These are phyloP conservation scores for Amaranthus tricolor DNA, from an alignment of 179 eudicot genomes.

Conservation along the genomic window DNA sequence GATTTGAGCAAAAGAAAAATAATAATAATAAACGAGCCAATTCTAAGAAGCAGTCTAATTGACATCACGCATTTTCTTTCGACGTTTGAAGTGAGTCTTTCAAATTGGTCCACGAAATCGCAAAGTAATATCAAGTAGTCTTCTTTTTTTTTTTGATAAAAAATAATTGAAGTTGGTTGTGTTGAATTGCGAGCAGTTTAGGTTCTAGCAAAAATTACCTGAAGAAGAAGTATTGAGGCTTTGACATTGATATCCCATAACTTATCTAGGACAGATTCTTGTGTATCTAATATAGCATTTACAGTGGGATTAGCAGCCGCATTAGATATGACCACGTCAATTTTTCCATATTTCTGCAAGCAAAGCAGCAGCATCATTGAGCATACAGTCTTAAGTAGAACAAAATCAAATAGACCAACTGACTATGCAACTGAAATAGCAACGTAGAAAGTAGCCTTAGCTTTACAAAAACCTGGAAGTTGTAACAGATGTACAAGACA, in stretches of 20 bases:
- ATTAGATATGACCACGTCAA: conserved; percentile 83
- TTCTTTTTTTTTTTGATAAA: too few relatives aligned
- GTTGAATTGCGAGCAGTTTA: neutral
- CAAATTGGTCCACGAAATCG: too few relatives aligned
- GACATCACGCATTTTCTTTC: too few relatives aligned
- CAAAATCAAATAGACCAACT: neutral
- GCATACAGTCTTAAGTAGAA: neutral
- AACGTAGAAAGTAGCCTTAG: neutral
- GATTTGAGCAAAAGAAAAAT: too few relatives aligned
- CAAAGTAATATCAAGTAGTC: too few relatives aligned
- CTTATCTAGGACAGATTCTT: conserved; percentile 85
- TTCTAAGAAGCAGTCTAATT: too few relatives aligned
- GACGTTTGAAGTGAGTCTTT: too few relatives aligned
- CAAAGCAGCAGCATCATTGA: conserved; percentile 24
- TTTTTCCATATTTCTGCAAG: conserved; percentile 81
- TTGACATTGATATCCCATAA: conserved; percentile 94
- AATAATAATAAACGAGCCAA: too few relatives aligned
- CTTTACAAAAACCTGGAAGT: neutral
- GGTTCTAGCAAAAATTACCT: conserved; percentile 39
- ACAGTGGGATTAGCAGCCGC: conserved; percentile 85
- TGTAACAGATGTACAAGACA: neutral
- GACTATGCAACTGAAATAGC: neutral
- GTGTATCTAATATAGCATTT: conserved; percentile 55
- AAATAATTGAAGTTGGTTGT: too few relatives aligned
- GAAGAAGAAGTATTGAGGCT: conserved; percentile 72